These are phyloP conservation scores for Platismatia glauca DNA, from an alignment of 495 filamentous ascomycete genomes.

Conservation along the genomic window DNA sequence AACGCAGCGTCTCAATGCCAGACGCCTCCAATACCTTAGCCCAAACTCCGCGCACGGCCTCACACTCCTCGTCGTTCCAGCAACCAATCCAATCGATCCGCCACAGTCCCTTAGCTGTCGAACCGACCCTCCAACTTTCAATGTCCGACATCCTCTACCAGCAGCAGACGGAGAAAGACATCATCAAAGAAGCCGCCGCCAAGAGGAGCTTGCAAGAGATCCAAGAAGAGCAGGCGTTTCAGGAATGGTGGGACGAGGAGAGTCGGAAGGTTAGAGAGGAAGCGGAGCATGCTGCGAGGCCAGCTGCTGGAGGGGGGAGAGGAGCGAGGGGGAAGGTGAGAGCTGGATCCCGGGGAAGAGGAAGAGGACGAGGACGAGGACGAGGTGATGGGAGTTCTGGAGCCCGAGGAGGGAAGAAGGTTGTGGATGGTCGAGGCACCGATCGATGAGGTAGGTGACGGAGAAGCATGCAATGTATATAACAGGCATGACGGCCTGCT, in stretches of 20 bases:
- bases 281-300: slow-evolving; percentile 42
- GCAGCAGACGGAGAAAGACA: slow-evolving; percentile 76
- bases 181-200: slow-evolving; percentile 68
- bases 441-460: background rate
- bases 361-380: background rate
- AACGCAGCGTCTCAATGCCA: slow-evolving; percentile 11
- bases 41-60: slow-evolving; percentile 20
- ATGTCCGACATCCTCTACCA: slow-evolving; percentile 84
- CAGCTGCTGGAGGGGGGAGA: slow-evolving; percentile 22
- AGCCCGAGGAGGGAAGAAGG: background rate
- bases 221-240: slow-evolving; percentile 91
- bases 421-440: background rate
- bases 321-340: slow-evolving; percentile 12
- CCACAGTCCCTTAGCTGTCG: slow-evolving; percentile 38
- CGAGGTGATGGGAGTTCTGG: background rate
- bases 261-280: slow-evolving; percentile 60
- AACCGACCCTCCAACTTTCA: slow-evolving; percentile 55
- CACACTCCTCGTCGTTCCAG: slow-evolving; percentile 20
- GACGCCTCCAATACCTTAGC: slow-evolving; percentile 8
- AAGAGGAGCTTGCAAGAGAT: slow-evolving; percentile 88
- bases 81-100: slow-evolving; percentile 41
- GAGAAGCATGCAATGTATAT: background rate
- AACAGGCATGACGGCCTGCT: background rate
- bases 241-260: slow-evolving; percentile 97
- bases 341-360: background rate